Percentiles rank a stretch among this genome's conserved stretches.
Conservation (phyloP, 495 filamentous ascomycete species). For the Penicillium antarcticum region DNA sequence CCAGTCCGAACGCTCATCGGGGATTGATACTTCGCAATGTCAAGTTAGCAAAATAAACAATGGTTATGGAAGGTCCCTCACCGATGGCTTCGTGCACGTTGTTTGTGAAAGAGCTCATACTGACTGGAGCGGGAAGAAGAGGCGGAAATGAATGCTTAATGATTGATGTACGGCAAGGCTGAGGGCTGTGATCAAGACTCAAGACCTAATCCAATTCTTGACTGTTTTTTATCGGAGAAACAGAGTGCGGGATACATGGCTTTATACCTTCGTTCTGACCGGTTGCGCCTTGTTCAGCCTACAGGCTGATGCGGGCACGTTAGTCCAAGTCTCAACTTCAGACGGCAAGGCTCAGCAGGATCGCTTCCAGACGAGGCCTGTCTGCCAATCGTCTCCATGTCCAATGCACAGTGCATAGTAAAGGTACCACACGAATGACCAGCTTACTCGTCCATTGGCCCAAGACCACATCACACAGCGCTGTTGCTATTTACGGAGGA, state of each 20-base stretch:
- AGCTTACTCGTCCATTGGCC: no score
- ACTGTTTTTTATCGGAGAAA: background rate
- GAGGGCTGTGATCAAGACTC: background rate
- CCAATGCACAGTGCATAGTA: background rate
- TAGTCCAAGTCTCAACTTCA: conserved; percentile 1
- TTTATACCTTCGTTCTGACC: conserved; percentile 7
- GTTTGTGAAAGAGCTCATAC: no score
- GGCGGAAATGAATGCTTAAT: conserved; percentile 2
- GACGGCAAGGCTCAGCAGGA: conserved; percentile 4
- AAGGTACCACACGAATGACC: conserved; percentile 1
- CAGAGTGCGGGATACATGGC: background rate
- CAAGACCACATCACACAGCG: no score
- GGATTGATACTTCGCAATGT: background rate
- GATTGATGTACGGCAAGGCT: background rate
- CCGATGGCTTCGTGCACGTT: no score
- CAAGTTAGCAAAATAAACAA: no score
- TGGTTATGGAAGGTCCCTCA: no score
- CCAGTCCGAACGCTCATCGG: no score
- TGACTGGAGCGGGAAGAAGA: no score
- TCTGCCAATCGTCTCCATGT: conserved; percentile 5
- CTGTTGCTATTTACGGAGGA: no score
- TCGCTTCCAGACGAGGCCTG: conserved; percentile 6
- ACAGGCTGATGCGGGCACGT: conserved; percentile 1
- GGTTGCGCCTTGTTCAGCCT: conserved; percentile 8
- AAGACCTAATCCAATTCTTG: conserved; percentile 4